Evolutionary conservation across 2,329 filamentous ascomycete species (phyloP).

Genomic region (Bertia moriformis): DNA sequence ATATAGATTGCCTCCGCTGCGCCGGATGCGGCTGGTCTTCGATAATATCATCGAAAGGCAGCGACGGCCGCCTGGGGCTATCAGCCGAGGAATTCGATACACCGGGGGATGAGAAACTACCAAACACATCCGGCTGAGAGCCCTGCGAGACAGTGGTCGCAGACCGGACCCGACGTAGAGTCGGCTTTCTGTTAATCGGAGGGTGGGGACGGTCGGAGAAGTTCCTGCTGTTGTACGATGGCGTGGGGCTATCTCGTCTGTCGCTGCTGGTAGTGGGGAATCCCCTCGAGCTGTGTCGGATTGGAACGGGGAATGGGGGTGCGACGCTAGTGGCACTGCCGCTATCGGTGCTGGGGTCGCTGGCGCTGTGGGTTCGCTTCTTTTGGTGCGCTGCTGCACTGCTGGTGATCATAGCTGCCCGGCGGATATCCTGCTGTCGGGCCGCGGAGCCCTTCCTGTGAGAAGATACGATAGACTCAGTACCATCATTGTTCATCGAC

Average conservation of each 20-base stretch:
- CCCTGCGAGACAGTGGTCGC: not conserved
- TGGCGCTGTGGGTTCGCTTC: constrained; percentile 7
- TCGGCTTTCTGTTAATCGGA: constrained; percentile 24
- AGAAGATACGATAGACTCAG: constrained; percentile 12
- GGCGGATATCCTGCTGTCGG: constrained; percentile 53
- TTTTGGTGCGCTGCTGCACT: constrained; percentile 57
- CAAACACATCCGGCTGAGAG: not conserved
- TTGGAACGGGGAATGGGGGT: constrained; percentile 86
- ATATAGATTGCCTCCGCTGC: not conserved
- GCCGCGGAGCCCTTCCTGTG: constrained; percentile 24
- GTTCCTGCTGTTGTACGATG: constrained; percentile 29
- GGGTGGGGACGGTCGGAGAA: constrained; percentile 30
- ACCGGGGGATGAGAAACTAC: not conserved
- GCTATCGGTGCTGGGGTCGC: constrained; percentile 33
- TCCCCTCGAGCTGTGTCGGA: constrained; percentile 72
- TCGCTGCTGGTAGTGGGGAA: constrained; percentile 57
- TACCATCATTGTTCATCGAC: constrained; percentile 16
- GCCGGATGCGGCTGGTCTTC: not conserved
- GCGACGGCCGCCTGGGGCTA: not conserved
- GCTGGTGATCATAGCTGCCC: constrained; percentile 66
- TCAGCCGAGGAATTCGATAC: not conserved
- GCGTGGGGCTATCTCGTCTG: constrained; percentile 63
- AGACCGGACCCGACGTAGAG: not conserved
- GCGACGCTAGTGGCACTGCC: constrained; percentile 46
- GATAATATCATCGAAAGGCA: constrained; percentile 1